Evolutionary conservation across 345 rosid species (phyloP).

Genomic region (Citrus mangshanensis): DNA sequence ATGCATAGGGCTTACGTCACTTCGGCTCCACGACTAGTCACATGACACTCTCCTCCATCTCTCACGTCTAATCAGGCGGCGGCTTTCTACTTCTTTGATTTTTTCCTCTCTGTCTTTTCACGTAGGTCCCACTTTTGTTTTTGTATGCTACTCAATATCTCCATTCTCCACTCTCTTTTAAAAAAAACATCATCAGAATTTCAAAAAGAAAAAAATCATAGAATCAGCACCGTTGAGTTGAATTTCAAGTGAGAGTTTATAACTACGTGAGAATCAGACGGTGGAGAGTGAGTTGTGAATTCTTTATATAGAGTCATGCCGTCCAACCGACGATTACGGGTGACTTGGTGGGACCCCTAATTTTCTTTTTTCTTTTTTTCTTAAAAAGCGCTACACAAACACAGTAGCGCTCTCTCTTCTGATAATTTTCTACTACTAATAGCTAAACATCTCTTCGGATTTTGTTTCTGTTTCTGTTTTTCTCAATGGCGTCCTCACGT

Average conservation of each 20-base stretch:
- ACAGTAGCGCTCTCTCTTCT: neutral
- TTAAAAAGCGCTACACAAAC: neutral
- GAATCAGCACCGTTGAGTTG: slow-evolving; percentile 19
- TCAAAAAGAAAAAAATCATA: no score
- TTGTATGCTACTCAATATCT: neutral
- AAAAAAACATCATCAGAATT: no score
- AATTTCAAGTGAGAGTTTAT: neutral
- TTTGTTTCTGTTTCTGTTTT: neutral
- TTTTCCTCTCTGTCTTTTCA: neutral
- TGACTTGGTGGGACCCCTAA: slow-evolving; percentile 45
- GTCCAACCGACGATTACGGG: slow-evolving; percentile 73
- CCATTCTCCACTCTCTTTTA: no score
- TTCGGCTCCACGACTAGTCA: slow-evolving; percentile 11
- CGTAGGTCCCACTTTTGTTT: slow-evolving; percentile 11
- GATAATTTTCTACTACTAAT: neutral
- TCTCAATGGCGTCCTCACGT: slow-evolving; percentile 54
- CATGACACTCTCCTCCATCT: slow-evolving; percentile 32
- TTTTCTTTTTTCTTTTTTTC: neutral
- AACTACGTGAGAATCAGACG: neutral
- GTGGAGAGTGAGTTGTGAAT: neutral
- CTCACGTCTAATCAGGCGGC: slow-evolving; percentile 45
- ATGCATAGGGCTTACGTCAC: slow-evolving; percentile 40
- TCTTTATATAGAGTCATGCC: slow-evolving; percentile 30
- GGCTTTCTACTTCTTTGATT: slow-evolving; percentile 16
- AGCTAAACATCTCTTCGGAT: neutral